Conservation (phyloP, 2,329 filamentous ascomycete genomes). For the Trichophyton schoenleinii region DNA sequence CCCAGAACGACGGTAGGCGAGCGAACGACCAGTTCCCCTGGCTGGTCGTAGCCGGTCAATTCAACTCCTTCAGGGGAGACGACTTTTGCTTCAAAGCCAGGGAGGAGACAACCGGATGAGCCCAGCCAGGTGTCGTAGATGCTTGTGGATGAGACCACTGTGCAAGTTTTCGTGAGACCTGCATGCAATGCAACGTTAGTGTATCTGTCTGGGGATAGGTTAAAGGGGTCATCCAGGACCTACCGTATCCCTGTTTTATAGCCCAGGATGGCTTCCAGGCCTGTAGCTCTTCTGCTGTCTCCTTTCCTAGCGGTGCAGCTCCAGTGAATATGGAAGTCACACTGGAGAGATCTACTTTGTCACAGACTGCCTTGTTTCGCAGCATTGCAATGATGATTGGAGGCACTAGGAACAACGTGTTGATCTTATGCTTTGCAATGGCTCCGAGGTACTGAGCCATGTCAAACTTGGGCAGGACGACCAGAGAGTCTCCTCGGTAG, state of each 20-base stretch:
- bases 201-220: not conserved
- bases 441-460: slow-evolving; percentile 50
- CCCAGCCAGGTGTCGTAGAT: slow-evolving; percentile 54
- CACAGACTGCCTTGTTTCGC: slow-evolving; percentile 48
- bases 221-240: slow-evolving; percentile 8
- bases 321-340: slow-evolving; percentile 57
- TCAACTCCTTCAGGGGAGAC: slow-evolving; percentile 57
- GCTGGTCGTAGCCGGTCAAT: slow-evolving; percentile 56
- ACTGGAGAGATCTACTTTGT: slow-evolving; percentile 59
- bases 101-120: slow-evolving; percentile 58
- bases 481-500: slow-evolving; percentile 59
- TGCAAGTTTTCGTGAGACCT: slow-evolving; percentile 66
- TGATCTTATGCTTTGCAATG: slow-evolving; percentile 58
- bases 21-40: slow-evolving; percentile 70
- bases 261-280: slow-evolving; percentile 51
- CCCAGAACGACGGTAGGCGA: slow-evolving; percentile 66
- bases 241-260: slow-evolving; percentile 61
- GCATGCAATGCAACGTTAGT: slow-evolving; percentile 20
- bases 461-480: slow-evolving; percentile 64
- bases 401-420: slow-evolving; percentile 56
- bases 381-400: slow-evolving; percentile 69
- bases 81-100: slow-evolving; percentile 53
- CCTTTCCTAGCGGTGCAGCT: slow-evolving; percentile 63
- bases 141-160: slow-evolving; percentile 50
- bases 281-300: slow-evolving; percentile 54